A percentile compares a stretch with the other conserved stretches of the same genome.
phyloP scores from a whole-genome alignment of 2,329 filamentous ascomycete genomes.

The Cryphonectria carpinicola region DNA sequence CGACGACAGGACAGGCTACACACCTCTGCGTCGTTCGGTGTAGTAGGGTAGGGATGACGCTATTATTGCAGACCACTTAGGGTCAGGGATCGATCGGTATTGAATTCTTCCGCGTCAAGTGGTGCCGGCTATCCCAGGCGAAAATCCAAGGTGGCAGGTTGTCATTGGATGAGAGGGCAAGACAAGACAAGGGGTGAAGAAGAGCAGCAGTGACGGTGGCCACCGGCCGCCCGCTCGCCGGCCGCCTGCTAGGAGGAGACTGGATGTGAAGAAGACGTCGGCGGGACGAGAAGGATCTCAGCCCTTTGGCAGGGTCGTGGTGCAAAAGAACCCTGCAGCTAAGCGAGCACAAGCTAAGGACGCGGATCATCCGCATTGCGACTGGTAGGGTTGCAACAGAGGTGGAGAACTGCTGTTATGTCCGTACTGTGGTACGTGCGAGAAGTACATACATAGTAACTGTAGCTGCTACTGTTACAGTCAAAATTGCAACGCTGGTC shows the following conservation, averaged over 20 bases:
- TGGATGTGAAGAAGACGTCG: not conserved
- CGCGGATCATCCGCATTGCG: not conserved
- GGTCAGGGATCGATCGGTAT: not conserved
- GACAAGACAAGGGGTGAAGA: slow-evolving; percentile 19
- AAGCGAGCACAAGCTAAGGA: not conserved
- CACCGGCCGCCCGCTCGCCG: not conserved
- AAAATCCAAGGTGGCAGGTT: not conserved
- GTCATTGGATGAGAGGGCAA: slow-evolving; percentile 4
- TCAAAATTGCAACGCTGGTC: not conserved
- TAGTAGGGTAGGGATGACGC: not conserved
- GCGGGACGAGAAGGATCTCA: slow-evolving; percentile 26
- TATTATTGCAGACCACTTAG: not conserved
- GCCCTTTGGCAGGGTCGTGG: slow-evolving; percentile 12
- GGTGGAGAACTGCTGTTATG: slow-evolving; percentile 8
- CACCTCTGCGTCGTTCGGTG: not conserved
- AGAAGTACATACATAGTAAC: not conserved
- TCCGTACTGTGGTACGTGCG: not conserved
- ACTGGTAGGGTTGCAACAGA: slow-evolving; percentile 1
- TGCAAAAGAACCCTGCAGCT: slow-evolving; percentile 6
- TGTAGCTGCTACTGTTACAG: not conserved
- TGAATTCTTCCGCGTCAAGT: not conserved
- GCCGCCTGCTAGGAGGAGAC: not conserved
- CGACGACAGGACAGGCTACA: not conserved
- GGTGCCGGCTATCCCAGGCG: not conserved
- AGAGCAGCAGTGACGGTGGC: slow-evolving; percentile 2